These are phyloP conservation scores for Aspergillus avenaceus DNA, from an alignment of 495 filamentous ascomycete species.

Conservation along the genomic window DNA sequence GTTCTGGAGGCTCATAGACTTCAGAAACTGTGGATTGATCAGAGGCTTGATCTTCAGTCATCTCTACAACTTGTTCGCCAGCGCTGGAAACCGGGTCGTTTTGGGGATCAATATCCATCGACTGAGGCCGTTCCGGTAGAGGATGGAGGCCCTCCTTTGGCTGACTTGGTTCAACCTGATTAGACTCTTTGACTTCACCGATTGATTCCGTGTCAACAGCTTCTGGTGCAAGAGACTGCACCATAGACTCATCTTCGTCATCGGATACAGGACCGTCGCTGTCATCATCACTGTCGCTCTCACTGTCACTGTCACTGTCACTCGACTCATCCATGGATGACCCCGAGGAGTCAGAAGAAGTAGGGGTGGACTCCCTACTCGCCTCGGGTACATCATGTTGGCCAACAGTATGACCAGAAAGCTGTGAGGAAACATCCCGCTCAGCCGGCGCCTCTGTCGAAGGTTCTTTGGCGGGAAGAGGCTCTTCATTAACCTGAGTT, in stretches of 20 bases:
- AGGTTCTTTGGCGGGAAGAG: neutral
- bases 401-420: neutral
- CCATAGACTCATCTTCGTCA: conserved; percentile 16
- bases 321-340: conserved; percentile 42
- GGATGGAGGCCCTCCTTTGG: conserved; percentile 4
- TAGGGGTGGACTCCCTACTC: neutral
- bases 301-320: conserved; percentile 20
- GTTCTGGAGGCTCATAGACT: conserved; percentile 58
- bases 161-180: neutral
- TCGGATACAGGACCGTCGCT: conserved; percentile 16
- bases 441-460: neutral
- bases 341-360: conserved; percentile 26
- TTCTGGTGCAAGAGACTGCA: neutral
- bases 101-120: neutral
- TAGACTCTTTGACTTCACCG: neutral
- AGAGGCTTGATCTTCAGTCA: conserved; percentile 12
- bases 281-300: conserved; percentile 19
- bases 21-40: conserved; percentile 41
- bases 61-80: conserved; percentile 9
- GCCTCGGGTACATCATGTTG: neutral
- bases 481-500: neutral
- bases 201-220: neutral
- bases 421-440: neutral
- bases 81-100: conserved; percentile 4
- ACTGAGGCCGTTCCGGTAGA: conserved; percentile 5